These are phyloP conservation scores for Trichophaea hybrida DNA, from an alignment of 2,329 filamentous ascomycete species.

Conservation along the genomic window DNA sequence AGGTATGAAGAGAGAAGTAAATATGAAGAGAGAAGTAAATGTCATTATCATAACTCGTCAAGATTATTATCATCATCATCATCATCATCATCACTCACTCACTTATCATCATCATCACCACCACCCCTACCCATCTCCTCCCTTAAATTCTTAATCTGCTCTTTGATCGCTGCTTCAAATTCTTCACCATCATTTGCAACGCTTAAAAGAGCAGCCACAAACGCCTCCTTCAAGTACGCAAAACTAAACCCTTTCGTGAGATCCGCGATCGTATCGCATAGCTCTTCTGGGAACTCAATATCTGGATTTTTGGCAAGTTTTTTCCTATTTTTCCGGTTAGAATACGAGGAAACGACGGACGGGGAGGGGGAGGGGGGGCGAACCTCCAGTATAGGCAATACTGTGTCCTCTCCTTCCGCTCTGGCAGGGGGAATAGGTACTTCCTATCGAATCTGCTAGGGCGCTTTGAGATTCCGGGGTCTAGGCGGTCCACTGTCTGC, in stretches of 20 bases:
- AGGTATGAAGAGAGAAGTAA: too few relatives aligned
- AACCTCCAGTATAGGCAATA: constrained; percentile 52
- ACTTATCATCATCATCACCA: constrained; percentile 4
- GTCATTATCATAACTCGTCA: too few relatives aligned
- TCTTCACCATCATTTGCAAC: constrained; percentile 36
- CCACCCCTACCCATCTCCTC: constrained; percentile 50
- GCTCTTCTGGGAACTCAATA: constrained; percentile 45
- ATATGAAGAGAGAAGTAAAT: too few relatives aligned
- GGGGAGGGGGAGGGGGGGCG: constrained; percentile 26
- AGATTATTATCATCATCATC: too few relatives aligned
- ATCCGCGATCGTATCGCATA: constrained; percentile 45
- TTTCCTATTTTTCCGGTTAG: constrained; percentile 32
- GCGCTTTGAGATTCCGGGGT: constrained; percentile 52
- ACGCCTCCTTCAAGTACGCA: constrained; percentile 56
- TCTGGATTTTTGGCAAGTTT: constrained; percentile 39
- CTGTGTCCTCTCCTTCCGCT: constrained; percentile 39
- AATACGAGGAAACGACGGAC: constrained; percentile 11
- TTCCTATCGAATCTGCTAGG: constrained; percentile 54
- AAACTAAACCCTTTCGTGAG: constrained; percentile 54
- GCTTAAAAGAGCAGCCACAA: constrained; percentile 47
- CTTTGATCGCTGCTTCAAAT: constrained; percentile 35
- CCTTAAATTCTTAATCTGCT: constrained; percentile 46
- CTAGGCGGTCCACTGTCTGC: constrained; percentile 42
- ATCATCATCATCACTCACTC: too few relatives aligned
- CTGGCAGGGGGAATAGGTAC: constrained; percentile 48